Evolutionary conservation across 345 rosid species (phyloP), one percentile per base, ranked within the genome.

Genomic region (Excoecaria cochinchinensis): DNA sequence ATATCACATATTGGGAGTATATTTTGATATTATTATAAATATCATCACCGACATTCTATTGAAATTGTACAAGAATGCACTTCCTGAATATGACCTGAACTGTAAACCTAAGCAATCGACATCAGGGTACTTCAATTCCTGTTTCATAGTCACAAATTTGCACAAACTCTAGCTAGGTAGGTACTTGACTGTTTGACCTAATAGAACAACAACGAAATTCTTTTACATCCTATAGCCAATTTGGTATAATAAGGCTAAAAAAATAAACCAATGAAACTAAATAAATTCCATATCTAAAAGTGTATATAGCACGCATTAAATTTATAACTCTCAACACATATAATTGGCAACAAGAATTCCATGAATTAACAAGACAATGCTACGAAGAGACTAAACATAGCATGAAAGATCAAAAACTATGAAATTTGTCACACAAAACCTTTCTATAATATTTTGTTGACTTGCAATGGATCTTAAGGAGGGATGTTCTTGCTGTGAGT

Each of bases 401-500:
- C 47, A 44, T 2, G 21, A 11, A 15, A 22, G 10, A 47, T 9
- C 1, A 16, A 16, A 36, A 60, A 42, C 17, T 3, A 15, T 47
- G 31, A 40, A 46, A 36, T 0, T 15, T 46, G 25, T 3, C 0
- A 77, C 74, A 75, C 68, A 75, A 67, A 76, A 88, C 88, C 84
- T 78, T 83, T 61, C 74, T 31, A 64, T 46, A 56, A 75, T 19
- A 71, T 24, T 72, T 70, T 36, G 61, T 50, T 57, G 87, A 55
- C 78, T 75, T 74, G 89, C 87, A 86, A 39, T 67, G 81, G 51
- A 76, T 5, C 21, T 62, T 80, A 57, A 76, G 70, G 62, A 67
- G 86, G 51, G 78, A 16, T 17, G 79, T 51, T 62, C 73, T 76
- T 22, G 77, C 55, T 64, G 68, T 58, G 58, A 75, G 75, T 39